Percentiles rank a stretch among this genome's conserved stretches.
phyloP scores from a whole-genome alignment of 2,329 filamentous ascomycete species.

The Fonsecaea nubica region DNA sequence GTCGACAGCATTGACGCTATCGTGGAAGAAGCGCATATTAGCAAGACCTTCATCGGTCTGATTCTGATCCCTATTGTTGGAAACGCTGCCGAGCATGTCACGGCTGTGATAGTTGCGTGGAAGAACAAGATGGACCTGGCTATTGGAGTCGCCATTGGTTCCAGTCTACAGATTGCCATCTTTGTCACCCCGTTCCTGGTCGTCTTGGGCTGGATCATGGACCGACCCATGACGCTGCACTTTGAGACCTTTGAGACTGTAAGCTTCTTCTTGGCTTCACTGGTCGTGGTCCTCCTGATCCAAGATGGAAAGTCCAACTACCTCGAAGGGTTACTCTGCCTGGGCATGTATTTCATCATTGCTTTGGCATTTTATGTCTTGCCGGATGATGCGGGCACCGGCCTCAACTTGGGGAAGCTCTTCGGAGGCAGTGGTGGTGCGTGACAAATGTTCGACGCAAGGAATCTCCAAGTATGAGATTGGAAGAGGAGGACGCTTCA shows the following conservation, averaged over 20 bases:
- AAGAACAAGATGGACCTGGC: slow-evolving; percentile 73
- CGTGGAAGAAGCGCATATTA: slow-evolving; percentile 72
- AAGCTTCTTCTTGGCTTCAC: slow-evolving; percentile 74
- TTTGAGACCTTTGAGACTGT: slow-evolving; percentile 84
- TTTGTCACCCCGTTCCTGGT: slow-evolving; percentile 82
- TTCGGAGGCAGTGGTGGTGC: slow-evolving; percentile 28
- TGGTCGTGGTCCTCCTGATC: slow-evolving; percentile 75
- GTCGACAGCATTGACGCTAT: slow-evolving; percentile 77
- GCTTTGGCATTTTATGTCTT: slow-evolving; percentile 58
- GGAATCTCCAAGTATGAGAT: neutral
- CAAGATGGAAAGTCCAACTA: slow-evolving; percentile 86
- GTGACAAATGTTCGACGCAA: neutral
- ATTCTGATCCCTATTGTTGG: slow-evolving; percentile 81
- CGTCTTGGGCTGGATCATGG: slow-evolving; percentile 79
- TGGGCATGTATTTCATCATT: slow-evolving; percentile 59
- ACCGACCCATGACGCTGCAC: slow-evolving; percentile 74
- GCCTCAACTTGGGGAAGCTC: slow-evolving; percentile 21
- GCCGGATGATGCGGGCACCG: slow-evolving; percentile 48
- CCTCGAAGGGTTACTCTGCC: slow-evolving; percentile 77
- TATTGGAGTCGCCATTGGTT: slow-evolving; percentile 81
- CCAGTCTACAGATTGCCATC: slow-evolving; percentile 81
- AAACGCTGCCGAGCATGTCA: slow-evolving; percentile 81
- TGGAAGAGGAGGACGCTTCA: slow-evolving; percentile 4
- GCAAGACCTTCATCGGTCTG: slow-evolving; percentile 80
- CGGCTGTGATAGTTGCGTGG: slow-evolving; percentile 77